phyloP scores from a whole-genome alignment of 441 rosid species.

The Adansonia gregorii region DNA sequence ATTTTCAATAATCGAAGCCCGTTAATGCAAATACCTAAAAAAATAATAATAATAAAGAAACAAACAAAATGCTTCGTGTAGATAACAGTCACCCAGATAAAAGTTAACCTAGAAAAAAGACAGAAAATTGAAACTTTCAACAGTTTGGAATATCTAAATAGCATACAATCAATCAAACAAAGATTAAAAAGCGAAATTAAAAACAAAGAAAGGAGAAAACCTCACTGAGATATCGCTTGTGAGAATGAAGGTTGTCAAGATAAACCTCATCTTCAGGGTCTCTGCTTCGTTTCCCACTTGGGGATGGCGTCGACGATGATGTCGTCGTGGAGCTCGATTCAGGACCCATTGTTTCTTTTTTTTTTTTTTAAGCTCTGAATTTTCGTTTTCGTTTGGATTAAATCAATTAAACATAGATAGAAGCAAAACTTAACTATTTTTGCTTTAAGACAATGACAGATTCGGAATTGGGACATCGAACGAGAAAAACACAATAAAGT shows the following conservation, averaged over 20 bases:
- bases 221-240: constrained; percentile 96
- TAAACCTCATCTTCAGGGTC: constrained; percentile 93
- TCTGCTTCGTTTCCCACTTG: constrained; percentile 74
- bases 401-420: not conserved
- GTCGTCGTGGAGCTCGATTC: constrained; percentile 40
- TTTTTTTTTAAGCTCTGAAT: not conserved
- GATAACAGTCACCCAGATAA: constrained; percentile 10
- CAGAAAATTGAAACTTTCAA: not conserved
- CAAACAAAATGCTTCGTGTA: not conserved
- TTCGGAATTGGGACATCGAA: not conserved
- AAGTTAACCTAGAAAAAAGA: not conserved
- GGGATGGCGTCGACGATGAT: constrained; percentile 53
- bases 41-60: not conserved
- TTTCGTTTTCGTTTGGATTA: constrained; percentile 1
- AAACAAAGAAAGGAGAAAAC: not conserved
- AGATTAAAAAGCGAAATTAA: not conserved
- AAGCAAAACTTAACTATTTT: not conserved
- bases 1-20: not conserved
- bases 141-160: not conserved
- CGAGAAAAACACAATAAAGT: not conserved
- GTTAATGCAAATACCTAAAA: constrained; percentile 16
- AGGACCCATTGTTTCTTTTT: constrained; percentile 42
- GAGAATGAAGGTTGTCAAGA: constrained; percentile 86
- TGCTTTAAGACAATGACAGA: not conserved
- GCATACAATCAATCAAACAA: not conserved